Percentiles rank a stretch among this genome's conserved stretches.
Conservation (phyloP, 352 stramenopile species). For the Phytopythium helicoides region DNA sequence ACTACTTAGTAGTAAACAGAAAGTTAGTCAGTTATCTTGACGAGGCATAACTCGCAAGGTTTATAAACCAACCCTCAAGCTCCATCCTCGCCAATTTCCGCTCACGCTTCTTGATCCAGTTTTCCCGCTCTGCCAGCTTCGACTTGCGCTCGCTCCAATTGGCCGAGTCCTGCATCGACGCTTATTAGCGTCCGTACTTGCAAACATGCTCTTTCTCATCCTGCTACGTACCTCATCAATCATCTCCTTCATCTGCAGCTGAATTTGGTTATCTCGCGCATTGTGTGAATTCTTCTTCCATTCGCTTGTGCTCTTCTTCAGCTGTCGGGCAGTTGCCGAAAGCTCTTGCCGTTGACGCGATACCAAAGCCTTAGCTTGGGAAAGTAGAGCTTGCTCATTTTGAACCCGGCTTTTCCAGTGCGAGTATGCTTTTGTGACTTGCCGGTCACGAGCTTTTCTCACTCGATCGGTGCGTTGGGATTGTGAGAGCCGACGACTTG, state of each 20-base stretch:
- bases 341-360: slow-evolving; percentile 47
- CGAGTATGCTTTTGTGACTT: slow-evolving; percentile 14
- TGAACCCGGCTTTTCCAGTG: slow-evolving; percentile 50
- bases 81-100: slow-evolving; percentile 41
- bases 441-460: slow-evolving; percentile 6
- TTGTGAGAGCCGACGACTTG: background rate
- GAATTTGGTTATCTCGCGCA: slow-evolving; percentile 23
- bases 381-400: slow-evolving; percentile 43
- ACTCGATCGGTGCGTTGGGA: background rate
- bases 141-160: slow-evolving; percentile 45
- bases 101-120: slow-evolving; percentile 48
- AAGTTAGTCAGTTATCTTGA: background rate
- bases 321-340: slow-evolving; percentile 45
- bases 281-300: slow-evolving; percentile 38
- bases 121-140: slow-evolving; percentile 46
- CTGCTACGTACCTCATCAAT: slow-evolving; percentile 43
- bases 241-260: slow-evolving; percentile 60
- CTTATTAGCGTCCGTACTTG: background rate
- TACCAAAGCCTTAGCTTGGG: slow-evolving; percentile 38
- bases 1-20: background rate
- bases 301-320: slow-evolving; percentile 48
- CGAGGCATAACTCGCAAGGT: background rate
- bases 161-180: slow-evolving; percentile 22
- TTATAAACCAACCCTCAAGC: slow-evolving; percentile 12
- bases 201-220: background rate